Base-by-base conservation (phyloP, 2,329 filamentous ascomycete genomes). In the Venturia oleaginea region DNA sequence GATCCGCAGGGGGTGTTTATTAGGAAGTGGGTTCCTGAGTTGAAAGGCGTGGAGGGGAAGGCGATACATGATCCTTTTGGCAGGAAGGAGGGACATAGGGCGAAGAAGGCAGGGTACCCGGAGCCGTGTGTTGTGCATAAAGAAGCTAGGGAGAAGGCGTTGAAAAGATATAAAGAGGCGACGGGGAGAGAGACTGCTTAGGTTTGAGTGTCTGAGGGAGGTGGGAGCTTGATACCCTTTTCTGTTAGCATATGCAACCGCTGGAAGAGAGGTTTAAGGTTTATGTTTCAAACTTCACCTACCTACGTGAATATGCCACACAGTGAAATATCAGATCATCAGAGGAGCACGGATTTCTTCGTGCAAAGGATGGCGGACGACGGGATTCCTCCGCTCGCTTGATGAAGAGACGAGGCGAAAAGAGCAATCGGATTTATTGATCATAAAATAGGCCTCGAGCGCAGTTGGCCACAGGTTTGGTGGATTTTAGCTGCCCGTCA, bases 101-200 rank as follows among this genome's bases (percentile, higher is more conserved):
- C 81, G 70, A 77, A 80, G 70, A 77, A 78, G 67, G 64, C 79
- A 59, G 78, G 76, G 3, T 80, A 80, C 68, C 78, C 78, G 34
- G 71, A 71, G 66, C 78, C 78, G 60, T 76, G 79, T 70, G 77
- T 80, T 30, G 73, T 80, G 67, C 80, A 75, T 69, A 73, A 73
- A 63, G 73, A 77, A 69, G 83, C 83, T 62, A 83, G 91, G 65
- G 85, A 89, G 62, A 81, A 84, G 68, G 88, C 88, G 34, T 76
- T 94, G 72, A 77, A 76, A 64, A 84, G 84, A 68, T 95, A 92
- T 73, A 93, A 92, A 74, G 79, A 79, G 43, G 86, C 84, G 0
- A 74, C 86, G 63, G 82, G 80, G 40, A 78, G 80, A 69, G 76
- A 77, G 30, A 84, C 77, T 38, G 79, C 81, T 11, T 71, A 54